These are phyloP conservation scores for Saccharomyces hybrid DNA, from an alignment of 1,139 yeast genomes.

Conservation along the genomic window DNA sequence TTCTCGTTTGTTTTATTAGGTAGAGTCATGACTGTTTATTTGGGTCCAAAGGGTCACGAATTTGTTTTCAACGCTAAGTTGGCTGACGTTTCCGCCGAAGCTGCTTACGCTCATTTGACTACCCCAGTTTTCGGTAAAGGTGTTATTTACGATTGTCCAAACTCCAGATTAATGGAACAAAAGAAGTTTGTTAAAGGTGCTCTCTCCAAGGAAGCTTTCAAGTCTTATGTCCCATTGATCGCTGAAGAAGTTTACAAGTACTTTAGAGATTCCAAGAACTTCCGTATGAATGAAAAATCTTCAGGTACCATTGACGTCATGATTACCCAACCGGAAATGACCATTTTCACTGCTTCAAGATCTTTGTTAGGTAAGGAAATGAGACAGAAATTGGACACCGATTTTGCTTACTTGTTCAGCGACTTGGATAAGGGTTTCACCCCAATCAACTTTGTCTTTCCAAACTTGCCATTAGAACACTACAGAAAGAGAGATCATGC, in stretches of 20 bases:
- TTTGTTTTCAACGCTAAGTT: slow-evolving; percentile 87
- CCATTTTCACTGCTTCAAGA: slow-evolving; percentile 93
- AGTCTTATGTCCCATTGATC: slow-evolving; percentile 79
- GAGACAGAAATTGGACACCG: slow-evolving; percentile 72
- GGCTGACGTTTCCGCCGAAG: slow-evolving; percentile 91
- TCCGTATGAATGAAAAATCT: slow-evolving; percentile 33
- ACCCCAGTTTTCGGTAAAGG: slow-evolving; percentile 98
- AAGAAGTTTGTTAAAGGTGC: slow-evolving; percentile 93
- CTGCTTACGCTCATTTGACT: slow-evolving; percentile 88
- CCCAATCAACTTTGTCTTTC: slow-evolving; percentile 92
- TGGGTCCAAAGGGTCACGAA: slow-evolving; percentile 97
- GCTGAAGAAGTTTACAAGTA: slow-evolving; percentile 67
- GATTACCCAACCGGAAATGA: slow-evolving; percentile 87
- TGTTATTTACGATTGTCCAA: slow-evolving; percentile 94
- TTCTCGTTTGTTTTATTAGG: slow-evolving; percentile 87
- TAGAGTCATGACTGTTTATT: slow-evolving; percentile 85
- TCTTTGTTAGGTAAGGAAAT: slow-evolving; percentile 86
- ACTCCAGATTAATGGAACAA: slow-evolving; percentile 91
- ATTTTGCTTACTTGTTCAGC: slow-evolving; percentile 77
- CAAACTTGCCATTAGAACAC: slow-evolving; percentile 82
- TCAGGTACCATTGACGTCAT: slow-evolving; percentile 62
- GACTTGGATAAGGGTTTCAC: slow-evolving; percentile 97
- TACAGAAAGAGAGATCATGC: slow-evolving; percentile 84
- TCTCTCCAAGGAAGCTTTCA: slow-evolving; percentile 77
- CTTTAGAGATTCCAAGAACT: slow-evolving; percentile 43